phyloP scores from a whole-genome alignment of 768 basidiomycete species.

The Macrolepiota dolichaula region DNA sequence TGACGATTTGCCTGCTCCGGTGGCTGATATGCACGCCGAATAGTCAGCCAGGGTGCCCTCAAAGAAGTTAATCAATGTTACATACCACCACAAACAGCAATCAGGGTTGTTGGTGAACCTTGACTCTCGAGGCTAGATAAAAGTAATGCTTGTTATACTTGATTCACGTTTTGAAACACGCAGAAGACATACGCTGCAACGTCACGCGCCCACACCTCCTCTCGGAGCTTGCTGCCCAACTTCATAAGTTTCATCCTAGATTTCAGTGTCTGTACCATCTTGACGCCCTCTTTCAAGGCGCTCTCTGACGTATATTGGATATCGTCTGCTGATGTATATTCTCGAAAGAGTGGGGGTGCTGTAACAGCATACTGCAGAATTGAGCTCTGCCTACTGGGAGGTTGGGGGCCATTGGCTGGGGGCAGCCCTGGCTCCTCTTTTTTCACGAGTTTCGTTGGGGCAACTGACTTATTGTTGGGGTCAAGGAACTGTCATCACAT shows the following conservation, averaged over 20 bases:
- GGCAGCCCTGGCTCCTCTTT: not conserved
- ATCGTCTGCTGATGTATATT: slow-evolving; percentile 35
- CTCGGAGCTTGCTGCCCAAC: slow-evolving; percentile 51
- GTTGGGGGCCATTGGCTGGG: not conserved
- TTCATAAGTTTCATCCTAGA: slow-evolving; percentile 38
- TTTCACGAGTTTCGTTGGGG: not conserved
- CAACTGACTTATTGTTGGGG: not conserved
- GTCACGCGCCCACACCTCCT: slow-evolving; percentile 59
- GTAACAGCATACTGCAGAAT: slow-evolving; percentile 14
- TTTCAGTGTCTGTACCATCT: slow-evolving; percentile 51
- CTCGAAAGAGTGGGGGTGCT: slow-evolving; percentile 27
- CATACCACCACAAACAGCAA: slow-evolving; percentile 63
- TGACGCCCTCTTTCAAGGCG: slow-evolving; percentile 46
- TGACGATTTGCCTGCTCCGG: slow-evolving; percentile 61
- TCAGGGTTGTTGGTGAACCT: slow-evolving; percentile 52
- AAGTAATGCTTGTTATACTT: not conserved
- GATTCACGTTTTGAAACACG: not conserved
- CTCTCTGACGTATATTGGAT: slow-evolving; percentile 47
- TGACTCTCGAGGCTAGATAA: slow-evolving; percentile 41
- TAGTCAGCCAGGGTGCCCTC: not conserved
- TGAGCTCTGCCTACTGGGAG: not conserved
- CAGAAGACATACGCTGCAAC: slow-evolving; percentile 37
- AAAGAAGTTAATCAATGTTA: not conserved
- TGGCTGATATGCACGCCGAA: slow-evolving; percentile 32
- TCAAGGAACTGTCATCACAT: not conserved